phyloP scores from a whole-genome alignment of 179 eudicot species.

The Silene noctiflora region DNA sequence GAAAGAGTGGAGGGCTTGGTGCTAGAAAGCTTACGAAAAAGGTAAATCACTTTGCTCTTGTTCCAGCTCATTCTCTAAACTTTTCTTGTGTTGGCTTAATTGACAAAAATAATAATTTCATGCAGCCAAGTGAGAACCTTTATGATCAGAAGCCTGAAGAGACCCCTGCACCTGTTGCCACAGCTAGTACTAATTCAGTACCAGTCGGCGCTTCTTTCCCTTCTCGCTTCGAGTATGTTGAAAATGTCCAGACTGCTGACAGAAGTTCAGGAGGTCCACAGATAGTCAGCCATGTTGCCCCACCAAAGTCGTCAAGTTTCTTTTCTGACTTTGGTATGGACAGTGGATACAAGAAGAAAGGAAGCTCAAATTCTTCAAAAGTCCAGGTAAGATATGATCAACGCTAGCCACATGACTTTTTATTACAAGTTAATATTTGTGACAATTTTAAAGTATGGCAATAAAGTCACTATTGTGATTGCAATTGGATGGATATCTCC shows the following conservation, averaged over 20 bases:
- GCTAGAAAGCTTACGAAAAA: constrained; percentile 83
- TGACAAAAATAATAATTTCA: constrained; percentile 14
- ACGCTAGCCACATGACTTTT: not conserved
- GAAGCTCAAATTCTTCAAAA: constrained; percentile 49
- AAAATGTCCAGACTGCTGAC: constrained; percentile 50
- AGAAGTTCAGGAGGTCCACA: constrained; percentile 57
- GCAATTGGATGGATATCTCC: not conserved
- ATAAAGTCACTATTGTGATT: not conserved
- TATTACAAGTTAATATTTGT: not conserved
- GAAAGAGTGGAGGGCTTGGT: constrained; percentile 87
- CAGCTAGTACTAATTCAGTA: constrained; percentile 39
- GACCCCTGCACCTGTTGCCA: constrained; percentile 58
- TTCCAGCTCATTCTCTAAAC: constrained; percentile 4
- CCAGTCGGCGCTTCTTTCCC: constrained; percentile 51
- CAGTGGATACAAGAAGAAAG: constrained; percentile 61
- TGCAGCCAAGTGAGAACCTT: constrained; percentile 86
- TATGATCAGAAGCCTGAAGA: constrained; percentile 98
- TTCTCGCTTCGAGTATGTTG: constrained; percentile 85
- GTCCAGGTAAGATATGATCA: constrained; percentile 50
- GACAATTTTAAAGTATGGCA: not conserved
- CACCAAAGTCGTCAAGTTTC: constrained; percentile 77
- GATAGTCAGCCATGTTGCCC: constrained; percentile 58
- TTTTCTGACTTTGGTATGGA: constrained; percentile 96
- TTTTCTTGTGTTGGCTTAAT: not conserved
- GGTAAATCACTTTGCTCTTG: constrained; percentile 31